These are phyloP conservation scores for Aureobasidium pullulans DNA, from an alignment of 2,329 filamentous ascomycete genomes.

Conservation along the genomic window DNA sequence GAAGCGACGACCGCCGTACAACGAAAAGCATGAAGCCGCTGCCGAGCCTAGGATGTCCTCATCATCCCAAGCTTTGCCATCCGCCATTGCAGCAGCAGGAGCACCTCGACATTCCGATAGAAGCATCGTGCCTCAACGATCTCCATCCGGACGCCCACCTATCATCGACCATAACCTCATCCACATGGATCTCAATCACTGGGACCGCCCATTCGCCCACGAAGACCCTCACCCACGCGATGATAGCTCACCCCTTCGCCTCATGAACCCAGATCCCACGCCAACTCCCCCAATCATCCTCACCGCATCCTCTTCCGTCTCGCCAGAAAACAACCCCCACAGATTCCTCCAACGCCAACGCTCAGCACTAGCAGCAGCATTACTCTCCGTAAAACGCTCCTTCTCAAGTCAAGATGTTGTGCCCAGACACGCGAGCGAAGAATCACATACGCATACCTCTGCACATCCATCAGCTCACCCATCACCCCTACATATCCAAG, in stretches of 20 bases:
- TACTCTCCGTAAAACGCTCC: neutral
- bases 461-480: neutral
- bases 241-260: constrained; percentile 18
- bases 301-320: constrained; percentile 8
- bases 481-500: neutral
- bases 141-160: neutral
- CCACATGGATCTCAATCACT: constrained; percentile 26
- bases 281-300: neutral
- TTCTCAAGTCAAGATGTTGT: constrained; percentile 4
- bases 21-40: neutral
- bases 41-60: constrained; percentile 2
- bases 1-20: neutral
- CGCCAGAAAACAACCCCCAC: constrained; percentile 12
- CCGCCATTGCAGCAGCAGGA: neutral
- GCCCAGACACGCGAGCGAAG: neutral
- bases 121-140: neutral
- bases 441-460: neutral
- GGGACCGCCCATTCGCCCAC: constrained; percentile 26
- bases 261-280: constrained; percentile 26
- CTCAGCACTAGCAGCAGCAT: neutral
- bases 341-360: constrained; percentile 6
- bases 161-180: constrained; percentile 28
- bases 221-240: constrained; percentile 25
- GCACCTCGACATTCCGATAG: neutral
- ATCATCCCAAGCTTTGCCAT: neutral